Base-by-base conservation (phyloP, 495 filamentous ascomycete genomes). In the Xylaria grammica region DNA sequence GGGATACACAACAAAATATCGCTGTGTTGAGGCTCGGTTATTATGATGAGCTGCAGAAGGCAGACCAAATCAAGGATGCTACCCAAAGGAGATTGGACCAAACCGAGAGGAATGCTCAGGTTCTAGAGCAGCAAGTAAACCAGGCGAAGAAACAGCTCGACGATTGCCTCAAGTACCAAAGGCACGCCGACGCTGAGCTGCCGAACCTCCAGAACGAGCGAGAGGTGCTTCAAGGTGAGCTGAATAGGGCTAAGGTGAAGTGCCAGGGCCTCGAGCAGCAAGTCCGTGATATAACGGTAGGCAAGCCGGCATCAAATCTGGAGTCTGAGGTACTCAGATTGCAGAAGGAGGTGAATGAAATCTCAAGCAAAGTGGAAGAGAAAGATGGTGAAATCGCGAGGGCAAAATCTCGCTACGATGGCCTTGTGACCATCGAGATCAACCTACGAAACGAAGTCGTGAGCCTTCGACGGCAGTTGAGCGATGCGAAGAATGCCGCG, bases 101-200 rank as follows among this genome's bases (percentile, higher is more conserved):
- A 22, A 40, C 29, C 17, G 29, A 29, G 34, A 22, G 42, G 20
- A 42, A 51, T 11, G 17, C 10, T 2, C 24, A 45, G 2, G 27
- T 15, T 24, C 32, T 62, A 13, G 34, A 62, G 26, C 34, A 45
- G 24, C 60, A 62, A 1, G 9, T 62, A 9, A 10, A 1, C 1
- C 34, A 52, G 9, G 60, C 60, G 36, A 50, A 26, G 26, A 17
- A 49, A 19, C 60, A 62, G 49, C 49, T 62, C 49, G 11, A 30
- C 34, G 11, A 44, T 22, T n/a, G 1, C 10, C 4, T 51, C 15
- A 9, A 61, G 36, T 4, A 5, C 17, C 48, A 54, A 26, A 20
- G 38, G 15, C 8, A 45, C 30, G 5, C 1, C 5, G 32, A 27
- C 15, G 7, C 6, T 22, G 10, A 29, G 38, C 22, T 45, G 17